Percentiles rank a stretch among this genome's conserved stretches.
These are phyloP conservation scores for Termitomyces sp. DNA, from an alignment of 768 basidiomycete genomes.

Conservation along the genomic window DNA sequence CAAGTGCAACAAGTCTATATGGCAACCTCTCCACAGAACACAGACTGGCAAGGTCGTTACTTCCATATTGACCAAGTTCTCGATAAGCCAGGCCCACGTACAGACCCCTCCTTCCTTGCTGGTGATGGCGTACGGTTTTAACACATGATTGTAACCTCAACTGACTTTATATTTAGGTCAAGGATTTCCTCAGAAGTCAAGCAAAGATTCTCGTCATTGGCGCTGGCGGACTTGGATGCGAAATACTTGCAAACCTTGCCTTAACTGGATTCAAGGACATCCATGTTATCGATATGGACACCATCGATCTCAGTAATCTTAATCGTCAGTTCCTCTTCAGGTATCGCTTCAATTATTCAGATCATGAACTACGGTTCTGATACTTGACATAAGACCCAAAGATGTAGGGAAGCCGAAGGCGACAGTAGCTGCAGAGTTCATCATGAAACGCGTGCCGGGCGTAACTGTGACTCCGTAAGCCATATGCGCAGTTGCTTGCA, in stretches of 20 bases:
- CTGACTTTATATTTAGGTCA: conserved; percentile 51
- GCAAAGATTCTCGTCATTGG: conserved; percentile 97
- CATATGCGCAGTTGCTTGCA: background rate
- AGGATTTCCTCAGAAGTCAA: conserved; percentile 74
- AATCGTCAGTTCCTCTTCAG: conserved; percentile 98
- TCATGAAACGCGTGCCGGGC: conserved; percentile 95
- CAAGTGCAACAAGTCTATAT: background rate
- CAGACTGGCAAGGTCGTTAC: conserved; percentile 58
- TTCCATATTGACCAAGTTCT: conserved; percentile 83
- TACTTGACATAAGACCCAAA: conserved; percentile 48
- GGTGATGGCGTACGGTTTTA: conserved; percentile 62
- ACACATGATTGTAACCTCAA: background rate
- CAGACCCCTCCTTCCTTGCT: conserved; percentile 76
- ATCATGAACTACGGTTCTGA: background rate
- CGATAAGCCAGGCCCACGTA: conserved; percentile 83
- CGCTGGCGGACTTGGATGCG: conserved; percentile 95
- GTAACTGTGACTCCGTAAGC: conserved; percentile 95
- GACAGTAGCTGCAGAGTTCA: conserved; percentile 88
- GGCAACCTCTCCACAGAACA: conserved; percentile 4
- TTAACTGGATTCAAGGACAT: conserved; percentile 97
- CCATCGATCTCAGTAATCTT: conserved; percentile 97
- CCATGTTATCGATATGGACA: conserved; percentile 99
- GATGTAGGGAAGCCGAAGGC: conserved; percentile 97
- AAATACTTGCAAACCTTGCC: conserved; percentile 95
- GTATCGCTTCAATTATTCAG: conserved; percentile 32